Base-by-base conservation (phyloP, 176 grass and related monocot species). In the Rhynchospora pubera region DNA sequence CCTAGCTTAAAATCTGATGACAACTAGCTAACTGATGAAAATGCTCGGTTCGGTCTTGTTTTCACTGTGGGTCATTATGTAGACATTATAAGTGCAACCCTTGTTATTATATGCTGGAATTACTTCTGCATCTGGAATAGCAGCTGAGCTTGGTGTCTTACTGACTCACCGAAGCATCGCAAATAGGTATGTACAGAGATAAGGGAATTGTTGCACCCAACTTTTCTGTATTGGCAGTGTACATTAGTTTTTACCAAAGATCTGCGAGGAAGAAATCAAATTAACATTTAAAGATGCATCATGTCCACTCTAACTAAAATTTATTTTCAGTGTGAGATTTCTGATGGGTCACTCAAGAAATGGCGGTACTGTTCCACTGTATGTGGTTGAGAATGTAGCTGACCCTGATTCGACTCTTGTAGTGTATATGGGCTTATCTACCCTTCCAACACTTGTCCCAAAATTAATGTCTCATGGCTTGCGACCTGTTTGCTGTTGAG, bases 381-480 rank as follows among this genome's bases (percentile, higher is more conserved):
- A 82, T 91, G 92, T 97, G 43, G 92, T 88, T 57, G 92, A 90
- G 50, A 95, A 90, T 91, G 96, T 89, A 21, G 90, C 89, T 47
- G 96, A 99, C 80, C 89, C 89, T 15, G 91, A 95, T 83, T 93
- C 96, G 60, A 99, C 96, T 65, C 89, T 99, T 19, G 92, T 98
- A 79, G 90, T 97, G 43, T 97, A 97, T 74, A 97, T 97, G 94
- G 94, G 94, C 75, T 89, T 97, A 62, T 93, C 92, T 57, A 97
- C 94, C 65, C 79, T 98, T 22, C 75, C 90, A 51, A 76, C 91
- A 77, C 92, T 99, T 44, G 81, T 89, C 79, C 85, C 84, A 19
- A 99, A 99, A 85, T 84, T 99, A 55, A 93, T 93, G 67, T 89
- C 89, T 79, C 96, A 99, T 47, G 92, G 96, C 13, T 87, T 95